phyloP scores from a whole-genome alignment of 2,329 filamentous ascomycete species.

The Ophidiomyces ophidiicola region DNA sequence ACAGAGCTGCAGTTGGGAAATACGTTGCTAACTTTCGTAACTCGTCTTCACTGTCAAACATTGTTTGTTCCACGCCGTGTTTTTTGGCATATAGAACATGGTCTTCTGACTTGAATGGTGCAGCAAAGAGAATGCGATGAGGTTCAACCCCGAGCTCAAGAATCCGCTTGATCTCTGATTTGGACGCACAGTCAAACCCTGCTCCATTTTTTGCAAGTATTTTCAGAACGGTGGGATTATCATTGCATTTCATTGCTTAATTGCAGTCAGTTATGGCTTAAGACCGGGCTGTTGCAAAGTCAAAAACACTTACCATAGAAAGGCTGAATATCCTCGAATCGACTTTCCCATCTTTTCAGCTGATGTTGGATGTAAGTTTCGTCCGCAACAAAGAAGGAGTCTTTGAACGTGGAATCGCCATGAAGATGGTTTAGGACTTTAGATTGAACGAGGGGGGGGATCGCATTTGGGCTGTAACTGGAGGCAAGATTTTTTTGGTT shows the following conservation, averaged over 20 bases:
- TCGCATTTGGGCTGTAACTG: not conserved
- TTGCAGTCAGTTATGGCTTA: not conserved
- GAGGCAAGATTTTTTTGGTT: not conserved
- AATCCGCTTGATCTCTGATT: constrained; percentile 19
- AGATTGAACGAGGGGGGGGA: not conserved
- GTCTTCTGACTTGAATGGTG: constrained; percentile 20
- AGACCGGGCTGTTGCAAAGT: not conserved
- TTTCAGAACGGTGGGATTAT: constrained; percentile 19
- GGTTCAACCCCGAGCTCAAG: constrained; percentile 19
- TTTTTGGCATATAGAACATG: constrained; percentile 16
- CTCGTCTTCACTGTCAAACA: constrained; percentile 23
- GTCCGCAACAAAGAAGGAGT: constrained; percentile 10
- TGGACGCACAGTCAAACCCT: constrained; percentile 23
- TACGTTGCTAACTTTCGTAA: constrained; percentile 18
- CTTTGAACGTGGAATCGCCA: not conserved
- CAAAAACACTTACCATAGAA: constrained; percentile 13
- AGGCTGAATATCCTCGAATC: constrained; percentile 2
- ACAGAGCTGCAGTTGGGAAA: constrained; percentile 16
- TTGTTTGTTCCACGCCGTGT: constrained; percentile 16
- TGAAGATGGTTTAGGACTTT: constrained; percentile 4
- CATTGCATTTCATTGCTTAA: constrained; percentile 25
- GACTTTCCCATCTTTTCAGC: constrained; percentile 4
- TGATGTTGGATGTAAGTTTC: constrained; percentile 4
- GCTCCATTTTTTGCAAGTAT: constrained; percentile 18
- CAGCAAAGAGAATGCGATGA: constrained; percentile 20